Conservation (phyloP, 2,329 filamentous ascomycete species). For the Aulographum hederae region DNA sequence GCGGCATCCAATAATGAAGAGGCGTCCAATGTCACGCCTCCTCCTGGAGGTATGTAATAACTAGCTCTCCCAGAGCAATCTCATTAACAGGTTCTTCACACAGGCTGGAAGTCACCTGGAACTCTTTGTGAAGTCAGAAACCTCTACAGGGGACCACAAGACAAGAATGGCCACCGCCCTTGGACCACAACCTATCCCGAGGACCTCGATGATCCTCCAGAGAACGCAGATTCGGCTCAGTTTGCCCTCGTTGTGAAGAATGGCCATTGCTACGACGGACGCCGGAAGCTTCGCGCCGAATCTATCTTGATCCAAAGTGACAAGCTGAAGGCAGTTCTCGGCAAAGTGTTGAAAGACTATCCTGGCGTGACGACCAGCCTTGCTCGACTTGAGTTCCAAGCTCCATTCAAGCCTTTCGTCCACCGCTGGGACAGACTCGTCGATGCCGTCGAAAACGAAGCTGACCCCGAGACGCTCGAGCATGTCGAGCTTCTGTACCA, state of each 20-base stretch:
- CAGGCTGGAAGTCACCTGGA: not conserved
- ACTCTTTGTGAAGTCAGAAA: not conserved
- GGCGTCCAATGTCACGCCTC: too few relatives aligned
- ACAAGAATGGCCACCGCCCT: slow-evolving; percentile 1
- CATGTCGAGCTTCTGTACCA: slow-evolving; percentile 15
- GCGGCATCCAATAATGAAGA: too few relatives aligned
- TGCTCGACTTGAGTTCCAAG: slow-evolving; percentile 13
- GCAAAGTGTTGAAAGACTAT: slow-evolving; percentile 14
- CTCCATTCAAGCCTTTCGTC: slow-evolving; percentile 17
- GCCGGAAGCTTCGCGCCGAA: slow-evolving; percentile 9
- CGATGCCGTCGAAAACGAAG: slow-evolving; percentile 5
- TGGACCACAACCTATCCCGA: slow-evolving; percentile 2
- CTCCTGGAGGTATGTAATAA: too few relatives aligned
- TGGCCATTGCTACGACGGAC: slow-evolving; percentile 8
- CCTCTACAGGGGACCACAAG: not conserved
- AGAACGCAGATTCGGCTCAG: slow-evolving; percentile 8
- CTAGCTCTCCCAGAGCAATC: too few relatives aligned
- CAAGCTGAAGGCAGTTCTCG: slow-evolving; percentile 13
- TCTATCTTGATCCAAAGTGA: slow-evolving; percentile 18
- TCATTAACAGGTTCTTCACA: too few relatives aligned
- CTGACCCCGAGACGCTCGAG: slow-evolving; percentile 11
- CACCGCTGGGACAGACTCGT: slow-evolving; percentile 15
- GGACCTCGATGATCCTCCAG: slow-evolving; percentile 6
- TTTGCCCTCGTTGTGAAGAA: slow-evolving; percentile 9
- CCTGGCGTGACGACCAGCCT: slow-evolving; percentile 14